Evolutionary conservation across 768 basidiomycete genomes (phyloP).

Genomic region (Chalciporus pseudorubinellus): DNA sequence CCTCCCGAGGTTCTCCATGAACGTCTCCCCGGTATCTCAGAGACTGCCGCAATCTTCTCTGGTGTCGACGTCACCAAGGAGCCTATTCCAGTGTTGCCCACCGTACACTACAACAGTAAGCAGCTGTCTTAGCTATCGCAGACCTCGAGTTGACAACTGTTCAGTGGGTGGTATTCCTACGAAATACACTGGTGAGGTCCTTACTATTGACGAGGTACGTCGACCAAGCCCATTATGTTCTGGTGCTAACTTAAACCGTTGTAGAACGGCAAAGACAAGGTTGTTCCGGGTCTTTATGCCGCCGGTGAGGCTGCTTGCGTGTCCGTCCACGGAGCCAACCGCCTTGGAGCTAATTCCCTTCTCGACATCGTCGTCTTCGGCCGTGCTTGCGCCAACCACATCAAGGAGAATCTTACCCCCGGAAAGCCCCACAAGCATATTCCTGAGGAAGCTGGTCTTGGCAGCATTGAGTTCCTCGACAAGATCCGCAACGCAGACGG

Average conservation of each 20-base stretch:
- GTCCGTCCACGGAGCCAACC: conserved; percentile 98
- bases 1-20: conserved; percentile 95
- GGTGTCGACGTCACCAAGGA: conserved; percentile 99
- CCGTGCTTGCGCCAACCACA: conserved; percentile 98
- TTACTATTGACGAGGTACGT: conserved; percentile 72
- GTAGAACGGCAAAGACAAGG: conserved; percentile 81
- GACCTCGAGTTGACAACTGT: conserved; percentile 13
- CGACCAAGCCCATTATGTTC: neutral
- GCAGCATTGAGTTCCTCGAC: conserved; percentile 86
- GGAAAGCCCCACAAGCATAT: conserved; percentile 90
- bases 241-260: neutral
- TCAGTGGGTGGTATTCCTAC: conserved; percentile 99
- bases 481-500: conserved; percentile 82
- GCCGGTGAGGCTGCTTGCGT: conserved; percentile 99
- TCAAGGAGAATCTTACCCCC: conserved; percentile 84
- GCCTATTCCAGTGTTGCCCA: conserved; percentile 97
- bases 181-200: conserved; percentile 94
- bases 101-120: conserved; percentile 98
- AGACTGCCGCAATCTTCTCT: conserved; percentile 97
- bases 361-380: conserved; percentile 99
- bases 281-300: conserved; percentile 96
- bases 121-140: conserved; percentile 6
- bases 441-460: conserved; percentile 79
- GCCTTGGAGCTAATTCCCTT: conserved; percentile 98
- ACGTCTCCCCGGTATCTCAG: conserved; percentile 97